Evolutionary conservation across 495 filamentous ascomycete species (phyloP).

Genomic region (Trichoderma erinaceum): DNA sequence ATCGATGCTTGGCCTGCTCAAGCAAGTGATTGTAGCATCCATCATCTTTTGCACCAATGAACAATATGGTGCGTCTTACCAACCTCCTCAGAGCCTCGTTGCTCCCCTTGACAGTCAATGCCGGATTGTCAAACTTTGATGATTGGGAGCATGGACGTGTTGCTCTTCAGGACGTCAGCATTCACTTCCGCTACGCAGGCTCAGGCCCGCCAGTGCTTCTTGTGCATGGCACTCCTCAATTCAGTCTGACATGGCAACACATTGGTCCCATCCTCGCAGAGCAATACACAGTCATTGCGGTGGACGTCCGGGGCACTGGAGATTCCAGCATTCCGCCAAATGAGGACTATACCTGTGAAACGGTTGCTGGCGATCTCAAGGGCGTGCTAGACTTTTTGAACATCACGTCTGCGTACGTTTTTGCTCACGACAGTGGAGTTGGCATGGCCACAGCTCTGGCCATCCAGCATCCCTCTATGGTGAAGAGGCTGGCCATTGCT

Average conservation of each 20-base stretch:
- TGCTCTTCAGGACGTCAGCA: conserved; percentile 31
- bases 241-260: conserved; percentile 41
- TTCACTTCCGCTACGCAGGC: conserved; percentile 39
- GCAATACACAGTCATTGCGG: conserved; percentile 44
- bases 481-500: conserved; percentile 26
- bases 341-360: conserved; percentile 31
- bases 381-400: conserved; percentile 36
- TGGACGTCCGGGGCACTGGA: conserved; percentile 36
- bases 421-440: conserved; percentile 39
- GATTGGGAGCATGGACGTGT: conserved; percentile 33
- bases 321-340: conserved; percentile 30
- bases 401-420: conserved; percentile 32
- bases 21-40: no score
- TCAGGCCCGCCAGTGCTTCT: conserved; percentile 33
- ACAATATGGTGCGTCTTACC: no score
- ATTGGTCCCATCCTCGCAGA: conserved; percentile 53
- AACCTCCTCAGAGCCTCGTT: no score
- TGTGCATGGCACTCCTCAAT: conserved; percentile 36
- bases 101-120: no score
- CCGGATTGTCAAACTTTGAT: conserved; percentile 17
- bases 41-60: no score
- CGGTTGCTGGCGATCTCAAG: conserved; percentile 29
- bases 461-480: conserved; percentile 23
- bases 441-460: conserved; percentile 33
- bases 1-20: no score